Evolutionary conservation across 2,329 filamentous ascomycete genomes (phyloP).

Genomic region (Allantophomopsis cytisporea): DNA sequence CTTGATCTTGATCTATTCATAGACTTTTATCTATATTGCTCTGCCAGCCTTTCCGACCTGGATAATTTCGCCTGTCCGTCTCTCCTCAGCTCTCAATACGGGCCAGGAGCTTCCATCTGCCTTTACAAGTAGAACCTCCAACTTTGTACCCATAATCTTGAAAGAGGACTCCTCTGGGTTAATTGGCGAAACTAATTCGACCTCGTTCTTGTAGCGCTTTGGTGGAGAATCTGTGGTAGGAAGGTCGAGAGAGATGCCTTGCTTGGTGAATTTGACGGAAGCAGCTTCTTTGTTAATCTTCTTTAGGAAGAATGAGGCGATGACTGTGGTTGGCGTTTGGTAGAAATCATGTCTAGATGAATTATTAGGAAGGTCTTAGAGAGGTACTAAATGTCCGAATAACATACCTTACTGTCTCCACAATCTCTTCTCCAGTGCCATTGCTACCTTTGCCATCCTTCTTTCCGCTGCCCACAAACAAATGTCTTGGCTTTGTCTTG

Average conservation of each 20-base stretch:
- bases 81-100: conserved; percentile 52
- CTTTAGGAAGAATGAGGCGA: conserved; percentile 88
- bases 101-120: conserved; percentile 54
- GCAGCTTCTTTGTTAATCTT: conserved; percentile 82
- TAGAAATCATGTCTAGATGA: conserved; percentile 71
- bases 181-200: conserved; percentile 67
- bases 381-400: too few species aligned
- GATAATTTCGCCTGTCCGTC: conserved; percentile 63
- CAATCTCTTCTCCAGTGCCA: conserved; percentile 51
- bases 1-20: neutral
- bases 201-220: conserved; percentile 64
- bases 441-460: conserved; percentile 37
- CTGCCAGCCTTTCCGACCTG: conserved; percentile 74
- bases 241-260: conserved; percentile 62
- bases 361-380: neutral
- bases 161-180: conserved; percentile 50
- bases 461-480: conserved; percentile 69
- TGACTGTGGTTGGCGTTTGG: conserved; percentile 74
- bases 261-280: conserved; percentile 52
- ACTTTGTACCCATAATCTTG: conserved; percentile 57
- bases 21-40: conserved; percentile 12
- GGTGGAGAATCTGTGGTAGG: conserved; percentile 61
- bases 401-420: conserved; percentile 62
- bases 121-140: conserved; percentile 53
- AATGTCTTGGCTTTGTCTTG: conserved; percentile 64